These are phyloP conservation scores for Heliamphora pulchella DNA, from an alignment of 179 eudicot species.

Conservation along the genomic window DNA sequence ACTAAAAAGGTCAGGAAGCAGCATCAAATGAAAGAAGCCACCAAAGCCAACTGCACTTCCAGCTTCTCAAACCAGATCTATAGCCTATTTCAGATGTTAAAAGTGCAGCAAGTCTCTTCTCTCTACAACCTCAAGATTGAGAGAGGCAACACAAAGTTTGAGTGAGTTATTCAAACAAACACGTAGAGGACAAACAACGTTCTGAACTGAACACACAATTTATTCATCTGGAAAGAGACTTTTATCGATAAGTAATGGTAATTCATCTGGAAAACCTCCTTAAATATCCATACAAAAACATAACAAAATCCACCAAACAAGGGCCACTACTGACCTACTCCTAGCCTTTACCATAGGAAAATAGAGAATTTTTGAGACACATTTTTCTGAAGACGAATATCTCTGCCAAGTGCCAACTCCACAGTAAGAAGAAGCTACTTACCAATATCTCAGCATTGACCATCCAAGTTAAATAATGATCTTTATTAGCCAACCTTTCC, in stretches of 20 bases:
- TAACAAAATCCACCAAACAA: too few relatives aligned
- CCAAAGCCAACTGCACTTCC: slow-evolving; percentile 7
- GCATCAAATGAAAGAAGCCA: background rate
- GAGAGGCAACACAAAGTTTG: too few relatives aligned
- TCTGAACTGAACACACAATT: too few relatives aligned
- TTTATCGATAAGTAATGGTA: too few relatives aligned
- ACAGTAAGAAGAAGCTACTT: background rate
- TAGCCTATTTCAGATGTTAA: background rate
- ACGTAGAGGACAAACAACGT: too few relatives aligned
- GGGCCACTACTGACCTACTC: too few relatives aligned
- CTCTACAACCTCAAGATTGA: too few relatives aligned
- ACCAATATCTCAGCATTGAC: background rate
- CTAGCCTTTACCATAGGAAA: background rate
- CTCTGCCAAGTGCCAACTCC: background rate
- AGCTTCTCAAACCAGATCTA: background rate
- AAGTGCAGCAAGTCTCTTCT: too few relatives aligned
- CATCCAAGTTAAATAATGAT: slow-evolving; percentile 4
- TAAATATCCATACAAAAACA: too few relatives aligned
- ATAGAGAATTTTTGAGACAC: background rate
- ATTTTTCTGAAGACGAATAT: background rate
- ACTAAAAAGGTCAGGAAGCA: background rate
- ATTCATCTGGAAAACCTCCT: too few relatives aligned
- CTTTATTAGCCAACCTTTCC: background rate
- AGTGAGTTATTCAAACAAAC: too few relatives aligned
- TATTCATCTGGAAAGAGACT: too few relatives aligned